Conservation (phyloP, 202 grass and related monocot species). For the Setaria italica region DNA sequence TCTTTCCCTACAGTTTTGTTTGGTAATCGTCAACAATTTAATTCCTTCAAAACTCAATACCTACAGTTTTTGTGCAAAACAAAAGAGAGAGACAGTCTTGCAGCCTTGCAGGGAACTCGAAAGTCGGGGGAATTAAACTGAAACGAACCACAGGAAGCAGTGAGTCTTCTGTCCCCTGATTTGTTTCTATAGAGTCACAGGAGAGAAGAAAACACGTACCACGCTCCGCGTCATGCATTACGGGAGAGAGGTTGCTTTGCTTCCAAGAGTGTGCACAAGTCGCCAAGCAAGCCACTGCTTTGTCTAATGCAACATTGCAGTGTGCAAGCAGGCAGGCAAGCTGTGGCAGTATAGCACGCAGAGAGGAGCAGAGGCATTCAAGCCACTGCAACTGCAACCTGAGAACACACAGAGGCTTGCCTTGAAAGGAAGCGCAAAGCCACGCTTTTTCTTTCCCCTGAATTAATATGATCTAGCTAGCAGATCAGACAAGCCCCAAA, state of each 20-base stretch:
- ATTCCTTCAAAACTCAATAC: too few relatives aligned
- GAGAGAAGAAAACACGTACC: background rate
- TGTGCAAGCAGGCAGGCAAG: background rate
- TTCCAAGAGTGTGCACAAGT: constrained; percentile 28
- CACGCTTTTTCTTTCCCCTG: background rate
- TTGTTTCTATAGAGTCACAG: background rate
- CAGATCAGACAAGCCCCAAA: background rate
- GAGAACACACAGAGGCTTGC: background rate
- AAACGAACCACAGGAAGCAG: background rate
- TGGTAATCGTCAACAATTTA: too few relatives aligned
- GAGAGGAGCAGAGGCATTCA: background rate
- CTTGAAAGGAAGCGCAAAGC: constrained; percentile 52
- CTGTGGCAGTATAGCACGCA: background rate
- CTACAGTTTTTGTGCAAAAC: too few relatives aligned
- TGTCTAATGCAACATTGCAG: background rate
- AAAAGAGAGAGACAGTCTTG: too few relatives aligned
- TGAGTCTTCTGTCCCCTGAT: background rate
- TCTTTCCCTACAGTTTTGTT: too few relatives aligned
- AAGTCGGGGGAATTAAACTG: background rate
- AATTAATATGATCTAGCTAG: background rate
- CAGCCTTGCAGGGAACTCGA: background rate
- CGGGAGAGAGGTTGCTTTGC: background rate
- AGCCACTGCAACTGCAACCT: constrained; percentile 7
- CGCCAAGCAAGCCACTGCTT: constrained; percentile 11
- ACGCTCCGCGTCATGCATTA: background rate